phyloP scores from a whole-genome alignment of 805 yeast species.

The Candida caryicola region DNA sequence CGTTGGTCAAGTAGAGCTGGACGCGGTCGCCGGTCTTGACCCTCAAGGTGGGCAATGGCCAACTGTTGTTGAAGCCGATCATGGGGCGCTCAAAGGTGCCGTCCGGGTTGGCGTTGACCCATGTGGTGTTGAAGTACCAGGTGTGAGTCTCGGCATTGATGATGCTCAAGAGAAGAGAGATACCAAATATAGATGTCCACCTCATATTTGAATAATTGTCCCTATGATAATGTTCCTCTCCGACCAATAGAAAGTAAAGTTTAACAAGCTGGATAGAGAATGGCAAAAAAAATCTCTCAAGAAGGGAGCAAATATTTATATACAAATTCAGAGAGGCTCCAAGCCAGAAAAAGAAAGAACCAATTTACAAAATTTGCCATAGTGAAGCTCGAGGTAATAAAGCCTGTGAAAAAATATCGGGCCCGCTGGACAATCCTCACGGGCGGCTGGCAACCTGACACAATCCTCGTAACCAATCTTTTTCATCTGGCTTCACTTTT shows the following conservation, averaged over 20 bases:
- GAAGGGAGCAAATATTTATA: conserved; percentile 4
- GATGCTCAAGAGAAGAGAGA: conserved; percentile 7
- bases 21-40: conserved; percentile 81
- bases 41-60: conserved; percentile 87
- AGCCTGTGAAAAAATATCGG: no score
- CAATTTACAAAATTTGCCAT: neutral
- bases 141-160: conserved; percentile 51
- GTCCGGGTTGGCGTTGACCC: conserved; percentile 71
- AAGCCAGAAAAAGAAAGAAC: neutral
- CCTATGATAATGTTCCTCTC: neutral
- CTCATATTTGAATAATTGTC: conserved; percentile 5
- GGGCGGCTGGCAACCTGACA: no score
- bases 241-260: neutral
- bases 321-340: neutral
- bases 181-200: conserved; percentile 13
- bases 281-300: conserved; percentile 5
- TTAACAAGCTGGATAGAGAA: neutral
- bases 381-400: no score
- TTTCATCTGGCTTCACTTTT: neutral
- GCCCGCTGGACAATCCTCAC: no score
- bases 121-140: conserved; percentile 62
- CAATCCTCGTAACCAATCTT: neutral
- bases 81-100: conserved; percentile 54
- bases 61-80: conserved; percentile 64
- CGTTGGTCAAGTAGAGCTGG: conserved; percentile 70